phyloP scores from a whole-genome alignment of 768 basidiomycete genomes.

The Tylopilus intermedius region DNA sequence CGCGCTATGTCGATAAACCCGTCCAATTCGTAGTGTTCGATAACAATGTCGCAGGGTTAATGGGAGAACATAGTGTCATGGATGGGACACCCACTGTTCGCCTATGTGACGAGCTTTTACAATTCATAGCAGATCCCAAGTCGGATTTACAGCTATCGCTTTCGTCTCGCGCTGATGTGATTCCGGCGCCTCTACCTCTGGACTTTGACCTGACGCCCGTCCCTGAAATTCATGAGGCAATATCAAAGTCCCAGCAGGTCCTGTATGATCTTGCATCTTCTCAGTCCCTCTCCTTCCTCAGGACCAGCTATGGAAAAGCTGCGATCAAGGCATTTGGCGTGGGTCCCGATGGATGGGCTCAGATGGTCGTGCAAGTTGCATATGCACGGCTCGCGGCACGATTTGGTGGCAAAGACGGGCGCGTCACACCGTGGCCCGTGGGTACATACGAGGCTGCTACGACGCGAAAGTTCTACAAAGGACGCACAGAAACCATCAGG shows the following conservation, averaged over 20 bases:
- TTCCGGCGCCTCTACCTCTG: constrained; percentile 52
- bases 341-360: constrained; percentile 94
- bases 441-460: constrained; percentile 94
- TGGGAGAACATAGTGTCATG: constrained; percentile 93
- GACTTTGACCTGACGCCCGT: constrained; percentile 57
- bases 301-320: constrained; percentile 78
- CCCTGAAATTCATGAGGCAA: constrained; percentile 36
- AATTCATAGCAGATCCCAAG: constrained; percentile 49
- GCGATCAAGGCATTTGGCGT: constrained; percentile 81
- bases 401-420: constrained; percentile 15
- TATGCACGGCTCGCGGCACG: constrained; percentile 63
- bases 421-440: constrained; percentile 45
- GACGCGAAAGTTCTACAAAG: constrained; percentile 83
- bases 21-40: constrained; percentile 82
- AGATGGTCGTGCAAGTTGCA: constrained; percentile 88
- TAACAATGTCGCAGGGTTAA: constrained; percentile 74
- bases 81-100: constrained; percentile 81
- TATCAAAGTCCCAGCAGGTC: constrained; percentile 50
- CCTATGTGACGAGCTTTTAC: constrained; percentile 65
- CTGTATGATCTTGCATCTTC: constrained; percentile 54
- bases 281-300: constrained; percentile 58
- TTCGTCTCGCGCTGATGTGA: constrained; percentile 12
- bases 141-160: constrained; percentile 56
- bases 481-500: constrained; percentile 91
- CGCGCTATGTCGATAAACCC: constrained; percentile 90